Conservation (phyloP, 768 basidiomycete species). For the Termitomyces sp. region DNA sequence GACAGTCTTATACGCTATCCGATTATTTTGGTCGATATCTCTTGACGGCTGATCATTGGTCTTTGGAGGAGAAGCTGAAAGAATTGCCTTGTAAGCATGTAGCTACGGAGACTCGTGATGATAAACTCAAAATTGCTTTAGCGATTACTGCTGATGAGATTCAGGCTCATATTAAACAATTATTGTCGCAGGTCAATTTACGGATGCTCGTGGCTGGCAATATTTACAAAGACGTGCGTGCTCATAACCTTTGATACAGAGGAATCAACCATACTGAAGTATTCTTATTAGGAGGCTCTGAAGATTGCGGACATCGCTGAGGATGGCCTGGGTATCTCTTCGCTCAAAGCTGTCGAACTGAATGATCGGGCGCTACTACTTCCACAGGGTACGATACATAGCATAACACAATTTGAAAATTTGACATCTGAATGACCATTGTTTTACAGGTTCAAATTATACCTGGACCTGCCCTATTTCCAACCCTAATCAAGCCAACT, state of each 20-base stretch:
- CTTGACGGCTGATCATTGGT: constrained; percentile 71
- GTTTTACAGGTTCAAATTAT: constrained; percentile 58
- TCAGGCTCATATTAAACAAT: constrained; percentile 49
- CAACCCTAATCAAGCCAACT: constrained; percentile 87
- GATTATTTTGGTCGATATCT: constrained; percentile 74
- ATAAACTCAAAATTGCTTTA: constrained; percentile 23
- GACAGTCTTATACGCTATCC: constrained; percentile 76
- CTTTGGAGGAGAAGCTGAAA: constrained; percentile 68
- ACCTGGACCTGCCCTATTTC: constrained; percentile 64
- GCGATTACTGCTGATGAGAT: constrained; percentile 74
- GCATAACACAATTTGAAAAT: not conserved
- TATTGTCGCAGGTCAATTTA: constrained; percentile 66
- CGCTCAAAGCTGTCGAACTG: constrained; percentile 54
- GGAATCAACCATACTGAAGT: not conserved
- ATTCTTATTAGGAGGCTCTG: constrained; percentile 62
- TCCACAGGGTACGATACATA: constrained; percentile 50
- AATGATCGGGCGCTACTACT: constrained; percentile 60
- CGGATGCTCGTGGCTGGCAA: constrained; percentile 83
- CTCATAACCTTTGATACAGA: not conserved
- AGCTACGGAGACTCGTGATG: not conserved
- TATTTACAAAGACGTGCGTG: constrained; percentile 72
- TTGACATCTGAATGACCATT: constrained; percentile 1
- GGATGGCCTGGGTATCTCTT: constrained; percentile 50
- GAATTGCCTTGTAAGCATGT: constrained; percentile 66
- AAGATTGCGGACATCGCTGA: constrained; percentile 71